These are phyloP conservation scores for Mrakia frigida DNA, from an alignment of 768 basidiomycete genomes.

Conservation along the genomic window DNA sequence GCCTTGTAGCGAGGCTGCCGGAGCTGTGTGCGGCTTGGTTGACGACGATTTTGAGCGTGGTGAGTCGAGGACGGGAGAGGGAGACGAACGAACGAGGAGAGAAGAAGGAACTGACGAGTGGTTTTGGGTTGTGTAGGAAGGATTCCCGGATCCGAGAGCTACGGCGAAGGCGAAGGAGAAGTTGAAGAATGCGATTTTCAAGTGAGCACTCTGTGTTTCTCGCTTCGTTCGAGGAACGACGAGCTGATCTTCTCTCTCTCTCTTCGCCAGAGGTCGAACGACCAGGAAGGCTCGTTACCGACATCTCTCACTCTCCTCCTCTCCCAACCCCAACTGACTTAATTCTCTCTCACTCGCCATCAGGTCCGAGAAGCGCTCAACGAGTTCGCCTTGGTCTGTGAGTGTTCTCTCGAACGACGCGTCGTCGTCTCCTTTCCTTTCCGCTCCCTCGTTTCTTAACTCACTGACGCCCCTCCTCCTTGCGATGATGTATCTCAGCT, in stretches of 20 bases:
- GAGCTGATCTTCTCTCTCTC: not conserved
- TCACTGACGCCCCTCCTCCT: not conserved
- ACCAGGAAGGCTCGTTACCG: not conserved
- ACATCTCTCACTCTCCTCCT: not conserved
- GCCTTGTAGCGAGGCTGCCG: conserved; percentile 57
- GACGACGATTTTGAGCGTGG: conserved; percentile 56
- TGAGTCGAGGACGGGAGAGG: conserved; percentile 31
- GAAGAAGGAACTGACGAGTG: not conserved
- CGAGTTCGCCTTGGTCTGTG: conserved; percentile 71
- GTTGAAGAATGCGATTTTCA: conserved; percentile 49
- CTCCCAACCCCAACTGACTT: not conserved
- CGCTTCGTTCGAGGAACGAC: not conserved
- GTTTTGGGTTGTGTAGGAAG: conserved; percentile 50
- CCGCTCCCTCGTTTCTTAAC: too few relatives aligned
- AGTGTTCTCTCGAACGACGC: not conserved
- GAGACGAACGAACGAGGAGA: not conserved
- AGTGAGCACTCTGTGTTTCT: conserved; percentile 35
- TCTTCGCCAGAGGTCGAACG: not conserved
- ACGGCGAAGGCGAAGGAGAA: conserved; percentile 68
- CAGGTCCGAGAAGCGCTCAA: conserved; percentile 72
- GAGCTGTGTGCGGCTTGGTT: conserved; percentile 64
- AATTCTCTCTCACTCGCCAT: too few relatives aligned
- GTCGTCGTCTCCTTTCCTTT: too few relatives aligned
- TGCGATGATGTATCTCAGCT: not conserved
- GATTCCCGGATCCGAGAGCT: conserved; percentile 69